Evolutionary conservation across 2,329 filamentous ascomycete genomes (phyloP).

Genomic region (Monilinia polystroma): DNA sequence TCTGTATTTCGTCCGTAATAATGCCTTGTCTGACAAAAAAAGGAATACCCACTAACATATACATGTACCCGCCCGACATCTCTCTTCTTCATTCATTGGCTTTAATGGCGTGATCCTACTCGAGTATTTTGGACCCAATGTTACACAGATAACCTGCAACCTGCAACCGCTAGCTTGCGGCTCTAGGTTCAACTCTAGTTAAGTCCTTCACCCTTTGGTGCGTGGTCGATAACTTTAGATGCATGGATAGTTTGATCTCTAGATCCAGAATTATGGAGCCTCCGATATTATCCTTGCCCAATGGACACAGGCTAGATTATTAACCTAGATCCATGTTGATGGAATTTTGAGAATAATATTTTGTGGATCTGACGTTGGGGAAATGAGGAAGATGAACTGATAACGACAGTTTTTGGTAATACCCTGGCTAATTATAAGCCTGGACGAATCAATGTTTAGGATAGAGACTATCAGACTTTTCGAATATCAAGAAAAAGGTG

Average conservation of each 20-base stretch:
- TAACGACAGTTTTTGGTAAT: slow-evolving; percentile 10
- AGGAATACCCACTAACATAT: not conserved
- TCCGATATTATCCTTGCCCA: slow-evolving; percentile 1
- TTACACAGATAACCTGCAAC: slow-evolving; percentile 3
- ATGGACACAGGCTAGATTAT: not conserved
- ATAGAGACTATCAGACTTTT: not conserved
- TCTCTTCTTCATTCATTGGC: slow-evolving; percentile 2
- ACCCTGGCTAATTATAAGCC: not conserved
- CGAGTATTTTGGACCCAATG: not conserved
- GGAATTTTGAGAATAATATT: slow-evolving; percentile 7
- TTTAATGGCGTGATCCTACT: not conserved
- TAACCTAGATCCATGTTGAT: slow-evolving; percentile 13
- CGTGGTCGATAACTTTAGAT: not conserved
- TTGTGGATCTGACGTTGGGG: slow-evolving; percentile 11
- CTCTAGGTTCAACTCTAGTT: not conserved
- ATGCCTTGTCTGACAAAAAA: not conserved
- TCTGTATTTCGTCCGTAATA: not conserved
- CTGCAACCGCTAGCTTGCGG: slow-evolving; percentile 10
- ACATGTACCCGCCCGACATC: slow-evolving; percentile 1
- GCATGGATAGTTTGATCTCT: slow-evolving; percentile 12
- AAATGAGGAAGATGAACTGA: slow-evolving; percentile 14
- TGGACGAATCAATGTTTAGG: not conserved
- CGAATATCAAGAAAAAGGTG: slow-evolving; percentile 1
- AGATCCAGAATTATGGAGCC: slow-evolving; percentile 14
- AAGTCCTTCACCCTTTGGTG: not conserved